A percentile compares a stretch with the other conserved stretches of the same genome.
phyloP scores from a whole-genome alignment of 345 rosid species.

The Acer campestre region DNA sequence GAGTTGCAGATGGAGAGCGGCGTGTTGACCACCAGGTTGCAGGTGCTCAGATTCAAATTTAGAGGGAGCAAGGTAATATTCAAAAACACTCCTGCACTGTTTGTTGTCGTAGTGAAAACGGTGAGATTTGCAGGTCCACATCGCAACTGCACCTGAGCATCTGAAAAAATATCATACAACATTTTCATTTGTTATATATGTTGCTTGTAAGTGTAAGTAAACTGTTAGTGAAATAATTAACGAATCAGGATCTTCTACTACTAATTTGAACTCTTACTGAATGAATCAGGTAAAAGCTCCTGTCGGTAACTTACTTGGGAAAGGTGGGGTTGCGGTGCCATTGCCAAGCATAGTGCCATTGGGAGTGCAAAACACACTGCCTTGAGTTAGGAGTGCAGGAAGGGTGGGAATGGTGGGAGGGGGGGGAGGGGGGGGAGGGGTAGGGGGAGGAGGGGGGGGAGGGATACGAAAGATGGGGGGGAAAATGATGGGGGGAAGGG shows the following conservation, averaged over 20 bases:
- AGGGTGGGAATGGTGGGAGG: slow-evolving; percentile 30
- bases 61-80: slow-evolving; percentile 36
- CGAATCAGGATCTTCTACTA: not conserved
- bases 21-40: slow-evolving; percentile 49
- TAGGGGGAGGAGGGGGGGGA: no score
- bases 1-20: slow-evolving; percentile 64
- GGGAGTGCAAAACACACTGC: slow-evolving; percentile 49
- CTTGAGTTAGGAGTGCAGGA: slow-evolving; percentile 45
- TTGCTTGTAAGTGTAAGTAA: no score
- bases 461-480: no score
- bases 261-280: no score
- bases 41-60: slow-evolving; percentile 34
- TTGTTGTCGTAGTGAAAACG: slow-evolving; percentile 30
- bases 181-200: not conserved
- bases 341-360: slow-evolving; percentile 42
- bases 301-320: slow-evolving; percentile 40
- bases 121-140: slow-evolving; percentile 24
- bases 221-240: not conserved
- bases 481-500: no score
- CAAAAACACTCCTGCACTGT: slow-evolving; percentile 39
- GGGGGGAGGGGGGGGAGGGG: no score
- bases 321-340: slow-evolving; percentile 45
- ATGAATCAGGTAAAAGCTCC: not conserved
- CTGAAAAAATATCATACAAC: slow-evolving; percentile 18
- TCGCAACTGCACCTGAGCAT: slow-evolving; percentile 55